Evolutionary conservation across 768 basidiomycete genomes (phyloP).

Genomic region (Collybia sp.): DNA sequence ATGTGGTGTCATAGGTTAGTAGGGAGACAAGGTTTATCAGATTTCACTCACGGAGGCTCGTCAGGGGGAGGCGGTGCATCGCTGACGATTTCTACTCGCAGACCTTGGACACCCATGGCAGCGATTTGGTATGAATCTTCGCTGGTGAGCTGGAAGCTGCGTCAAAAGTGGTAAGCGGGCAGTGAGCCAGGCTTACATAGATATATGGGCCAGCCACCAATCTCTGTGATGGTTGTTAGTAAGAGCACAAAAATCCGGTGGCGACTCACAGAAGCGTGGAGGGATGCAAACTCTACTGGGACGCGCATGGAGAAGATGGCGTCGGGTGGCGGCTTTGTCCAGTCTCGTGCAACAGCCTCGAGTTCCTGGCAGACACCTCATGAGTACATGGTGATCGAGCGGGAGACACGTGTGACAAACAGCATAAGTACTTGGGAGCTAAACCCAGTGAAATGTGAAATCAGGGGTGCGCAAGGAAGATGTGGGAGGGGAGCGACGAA

Average conservation of each 20-base stretch:
- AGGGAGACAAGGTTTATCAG: slow-evolving; percentile 9
- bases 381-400: slow-evolving; percentile 2
- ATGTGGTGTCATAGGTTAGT: slow-evolving; percentile 2
- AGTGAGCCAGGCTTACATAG: slow-evolving; percentile 47
- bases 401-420: slow-evolving; percentile 36
- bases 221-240: slow-evolving; percentile 42
- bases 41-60: slow-evolving; percentile 67
- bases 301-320: slow-evolving; percentile 72
- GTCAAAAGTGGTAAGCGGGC: slow-evolving; percentile 6
- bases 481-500: slow-evolving; percentile 20
- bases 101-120: slow-evolving; percentile 75
- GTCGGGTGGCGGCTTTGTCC: slow-evolving; percentile 84
- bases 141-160: slow-evolving; percentile 56
- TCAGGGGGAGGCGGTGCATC: slow-evolving; percentile 84
- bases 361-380: slow-evolving; percentile 53
- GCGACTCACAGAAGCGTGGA: slow-evolving; percentile 70
- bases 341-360: slow-evolving; percentile 74
- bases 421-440: slow-evolving; percentile 67
- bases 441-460: neutral
- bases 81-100: slow-evolving; percentile 81
- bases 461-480: slow-evolving; percentile 10
- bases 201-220: slow-evolving; percentile 80
- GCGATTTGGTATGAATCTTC: slow-evolving; percentile 91
- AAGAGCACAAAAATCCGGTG: too few species aligned
- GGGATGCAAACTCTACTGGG: slow-evolving; percentile 83